Conservation (phyloP, 805 yeast genomes). For the Ogataea ganodermae region DNA sequence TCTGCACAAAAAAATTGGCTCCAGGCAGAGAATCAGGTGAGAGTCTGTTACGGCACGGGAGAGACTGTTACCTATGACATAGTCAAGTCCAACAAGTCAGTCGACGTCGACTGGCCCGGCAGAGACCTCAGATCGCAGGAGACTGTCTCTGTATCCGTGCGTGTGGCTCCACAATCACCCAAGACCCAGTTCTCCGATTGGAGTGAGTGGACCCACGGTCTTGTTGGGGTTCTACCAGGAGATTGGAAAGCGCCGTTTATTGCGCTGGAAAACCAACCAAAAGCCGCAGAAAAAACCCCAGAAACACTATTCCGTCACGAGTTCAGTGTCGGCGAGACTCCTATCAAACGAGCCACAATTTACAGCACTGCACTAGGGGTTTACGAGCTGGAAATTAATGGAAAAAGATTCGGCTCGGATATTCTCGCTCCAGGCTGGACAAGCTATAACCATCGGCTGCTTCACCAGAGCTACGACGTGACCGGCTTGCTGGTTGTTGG, state of each 20-base stretch:
- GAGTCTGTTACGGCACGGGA: conserved; percentile 7
- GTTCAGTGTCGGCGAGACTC: neutral
- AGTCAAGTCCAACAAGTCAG: conserved; percentile 9
- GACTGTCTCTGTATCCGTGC: conserved; percentile 9
- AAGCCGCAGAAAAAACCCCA: conserved; percentile 5
- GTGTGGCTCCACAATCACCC: conserved; percentile 6
- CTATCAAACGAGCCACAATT: conserved; percentile 12
- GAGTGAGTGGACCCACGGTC: neutral
- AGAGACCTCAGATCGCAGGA: conserved; percentile 13
- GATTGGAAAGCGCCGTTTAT: conserved; percentile 13
- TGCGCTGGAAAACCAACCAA: conserved; percentile 9
- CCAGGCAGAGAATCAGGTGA: conserved; percentile 14
- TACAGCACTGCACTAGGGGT: conserved; percentile 29
- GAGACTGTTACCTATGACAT: conserved; percentile 2
- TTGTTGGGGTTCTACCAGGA: conserved; percentile 10
- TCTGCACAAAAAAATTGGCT: conserved; percentile 11
- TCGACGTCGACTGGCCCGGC: conserved; percentile 15
- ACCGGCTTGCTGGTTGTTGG: conserved; percentile 9
- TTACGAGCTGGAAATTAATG: conserved; percentile 28
- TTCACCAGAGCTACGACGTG: conserved; percentile 27
- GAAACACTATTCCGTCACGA: conserved; percentile 13
- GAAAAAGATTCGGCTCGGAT: conserved; percentile 21
- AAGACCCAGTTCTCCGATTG: neutral
- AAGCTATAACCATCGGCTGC: conserved; percentile 25
- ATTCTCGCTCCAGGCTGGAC: conserved; percentile 33